Conservation (phyloP, 202 grass and related monocot genomes). For the Brachypodium distachyon region DNA sequence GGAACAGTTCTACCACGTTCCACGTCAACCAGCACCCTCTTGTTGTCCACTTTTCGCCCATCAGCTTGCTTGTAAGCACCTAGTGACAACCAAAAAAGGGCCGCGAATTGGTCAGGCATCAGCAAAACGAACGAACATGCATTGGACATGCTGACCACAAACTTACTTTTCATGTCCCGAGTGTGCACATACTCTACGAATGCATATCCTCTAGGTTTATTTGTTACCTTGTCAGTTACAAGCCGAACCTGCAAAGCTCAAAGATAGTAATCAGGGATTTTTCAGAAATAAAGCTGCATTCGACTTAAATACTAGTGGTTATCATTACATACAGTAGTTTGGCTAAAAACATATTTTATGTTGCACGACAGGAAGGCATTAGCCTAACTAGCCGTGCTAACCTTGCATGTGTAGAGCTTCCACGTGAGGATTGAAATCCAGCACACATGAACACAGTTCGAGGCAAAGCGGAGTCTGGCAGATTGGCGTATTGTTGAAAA, state of each 20-base stretch:
- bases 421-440: conserved; percentile 42
- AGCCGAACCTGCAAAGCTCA: conserved; percentile 47
- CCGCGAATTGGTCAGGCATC: not conserved
- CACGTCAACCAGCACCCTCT: conserved; percentile 82
- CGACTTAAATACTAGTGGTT: not conserved
- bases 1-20: conserved; percentile 95
- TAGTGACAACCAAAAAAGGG: conserved; percentile 8
- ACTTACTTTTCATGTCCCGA: conserved; percentile 79
- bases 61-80: conserved; percentile 97
- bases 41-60: conserved; percentile 80
- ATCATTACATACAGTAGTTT: not conserved
- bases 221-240: conserved; percentile 56
- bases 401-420: conserved; percentile 55
- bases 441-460: conserved; percentile 38
- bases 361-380: conserved; percentile 75
- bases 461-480: conserved; percentile 24
- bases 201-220: conserved; percentile 74
- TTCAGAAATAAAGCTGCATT: conserved; percentile 6
- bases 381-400: conserved; percentile 73
- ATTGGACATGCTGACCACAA: not conserved
- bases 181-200: conserved; percentile 73
- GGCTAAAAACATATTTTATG: conserved; percentile 28
- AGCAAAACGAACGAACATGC: not conserved
- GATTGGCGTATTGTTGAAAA: conserved; percentile 30
- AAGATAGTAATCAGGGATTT: conserved; percentile 13